Percentiles rank a stretch among this genome's conserved stretches.
Evolutionary conservation across 805 yeast genomes (phyloP).

Genomic region (Lipomyces sp.): DNA sequence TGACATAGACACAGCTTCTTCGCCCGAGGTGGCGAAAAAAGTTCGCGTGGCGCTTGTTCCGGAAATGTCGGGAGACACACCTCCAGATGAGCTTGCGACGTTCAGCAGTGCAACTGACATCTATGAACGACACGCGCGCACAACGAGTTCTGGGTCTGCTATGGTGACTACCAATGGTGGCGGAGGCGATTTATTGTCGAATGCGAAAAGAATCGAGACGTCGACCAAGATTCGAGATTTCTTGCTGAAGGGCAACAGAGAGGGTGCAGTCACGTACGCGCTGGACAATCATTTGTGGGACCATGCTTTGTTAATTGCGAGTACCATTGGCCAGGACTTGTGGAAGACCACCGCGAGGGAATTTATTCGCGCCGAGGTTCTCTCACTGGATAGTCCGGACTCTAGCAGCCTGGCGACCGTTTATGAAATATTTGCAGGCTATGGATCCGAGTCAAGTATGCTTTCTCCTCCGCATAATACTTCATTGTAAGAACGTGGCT

Average conservation of each 20-base stretch:
- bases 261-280: conserved; percentile 62
- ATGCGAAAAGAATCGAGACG: conserved; percentile 13
- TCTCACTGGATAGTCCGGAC: conserved; percentile 39
- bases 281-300: conserved; percentile 70
- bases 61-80: conserved; percentile 15
- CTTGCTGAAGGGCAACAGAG: conserved; percentile 61
- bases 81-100: conserved; percentile 15
- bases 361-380: conserved; percentile 50
- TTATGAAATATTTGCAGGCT: conserved; percentile 64
- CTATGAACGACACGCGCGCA: conserved; percentile 24
- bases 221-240: conserved; percentile 39
- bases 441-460: conserved; percentile 51
- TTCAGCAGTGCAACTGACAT: conserved; percentile 34
- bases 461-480: conserved; percentile 38
- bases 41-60: conserved; percentile 30
- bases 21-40: conserved; percentile 15
- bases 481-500: background rate
- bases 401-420: conserved; percentile 50
- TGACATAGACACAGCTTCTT: conserved; percentile 1
- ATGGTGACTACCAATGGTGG: background rate
- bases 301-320: conserved; percentile 67
- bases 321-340: conserved; percentile 58
- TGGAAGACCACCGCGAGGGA: conserved; percentile 58
- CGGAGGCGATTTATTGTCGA: conserved; percentile 3
- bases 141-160: conserved; percentile 4